Percentiles rank a stretch among this genome's conserved stretches.
These are phyloP conservation scores for Talaromyces sp. DNA, from an alignment of 2,329 filamentous ascomycete genomes.

Conservation along the genomic window DNA sequence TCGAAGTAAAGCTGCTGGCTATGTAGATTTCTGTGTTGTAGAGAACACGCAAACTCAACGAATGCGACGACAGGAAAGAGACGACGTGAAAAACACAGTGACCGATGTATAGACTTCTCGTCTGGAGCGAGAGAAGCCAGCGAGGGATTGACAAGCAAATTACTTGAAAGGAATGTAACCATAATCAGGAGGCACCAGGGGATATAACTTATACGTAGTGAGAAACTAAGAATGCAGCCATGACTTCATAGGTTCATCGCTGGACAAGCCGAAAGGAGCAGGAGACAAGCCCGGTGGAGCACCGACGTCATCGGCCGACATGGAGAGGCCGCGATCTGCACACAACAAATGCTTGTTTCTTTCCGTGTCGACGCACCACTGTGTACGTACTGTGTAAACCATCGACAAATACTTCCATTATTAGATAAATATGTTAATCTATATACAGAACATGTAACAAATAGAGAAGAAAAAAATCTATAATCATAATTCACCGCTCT, in stretches of 20 bases:
- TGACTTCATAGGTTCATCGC: neutral
- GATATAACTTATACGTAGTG: no score
- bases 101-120: neutral
- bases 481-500: constrained; percentile 3
- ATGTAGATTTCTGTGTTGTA: neutral
- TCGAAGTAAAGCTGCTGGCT: neutral
- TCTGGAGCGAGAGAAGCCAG: neutral
- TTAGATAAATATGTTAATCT: neutral
- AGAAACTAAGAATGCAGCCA: neutral
- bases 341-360: no score
- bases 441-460: neutral
- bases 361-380: no score
- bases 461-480: neutral
- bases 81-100: neutral
- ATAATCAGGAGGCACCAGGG: neutral
- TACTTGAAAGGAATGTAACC: no score
- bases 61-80: neutral
- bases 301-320: constrained; percentile 9
- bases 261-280: neutral
- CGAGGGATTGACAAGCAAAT: neutral
- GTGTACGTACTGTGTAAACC: no score
- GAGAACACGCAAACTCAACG: neutral
- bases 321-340: no score
- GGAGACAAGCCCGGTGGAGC: neutral
- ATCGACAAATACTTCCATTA: neutral